Base-by-base conservation (phyloP, 2,329 filamentous ascomycete species). In the Paraphoma chrysanthemicola region DNA sequence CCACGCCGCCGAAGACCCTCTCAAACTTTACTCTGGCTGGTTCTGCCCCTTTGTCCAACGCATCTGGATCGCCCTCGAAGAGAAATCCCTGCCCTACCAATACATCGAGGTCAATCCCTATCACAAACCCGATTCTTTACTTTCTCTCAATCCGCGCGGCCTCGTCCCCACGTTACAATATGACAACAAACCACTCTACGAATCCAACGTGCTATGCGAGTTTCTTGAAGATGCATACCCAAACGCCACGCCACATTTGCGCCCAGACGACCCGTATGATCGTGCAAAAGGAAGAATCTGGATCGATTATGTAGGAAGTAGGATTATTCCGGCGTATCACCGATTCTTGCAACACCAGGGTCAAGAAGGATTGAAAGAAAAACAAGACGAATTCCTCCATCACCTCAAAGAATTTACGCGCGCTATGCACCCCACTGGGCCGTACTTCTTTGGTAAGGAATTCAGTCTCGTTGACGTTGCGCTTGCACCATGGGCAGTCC, bases 21-120 rank as follows among this genome's bases (percentile, higher is more conserved):
- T 90, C 31, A 90, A 89, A 72, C 80, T 92, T 11, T 92, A 91
- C 75, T 86, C 86, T 12, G 88, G 87, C 61, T 93, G 89, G 89
- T 92, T 92, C 81, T 94, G 83, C 67, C 83, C 84, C 51, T 83
- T 82, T 63, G 80, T 92, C 4, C 90, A 93, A 78, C 84, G 90
- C 16, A 82, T 84, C 12, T 92, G 90, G 88, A 87, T 92, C 58
- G 85, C 88, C 1, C 82, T 93, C 10, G 84, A 88, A 67, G 90
- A 93, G 72, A 93, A 93, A 74, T 77, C 81, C 2, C 89, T 92
- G 30, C 84, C 86, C 14, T 89, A 93, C 72, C 87, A 93, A 77
- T 92, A 91, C 73, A 81, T 74, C 44, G 68, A 74, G 64, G 88
- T 92, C 56, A 92, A 93, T 74, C 90, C 90, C 0, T 93, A 93